phyloP scores from a whole-genome alignment of 2,329 filamentous ascomycete species.

The Sclerotinia minor region DNA sequence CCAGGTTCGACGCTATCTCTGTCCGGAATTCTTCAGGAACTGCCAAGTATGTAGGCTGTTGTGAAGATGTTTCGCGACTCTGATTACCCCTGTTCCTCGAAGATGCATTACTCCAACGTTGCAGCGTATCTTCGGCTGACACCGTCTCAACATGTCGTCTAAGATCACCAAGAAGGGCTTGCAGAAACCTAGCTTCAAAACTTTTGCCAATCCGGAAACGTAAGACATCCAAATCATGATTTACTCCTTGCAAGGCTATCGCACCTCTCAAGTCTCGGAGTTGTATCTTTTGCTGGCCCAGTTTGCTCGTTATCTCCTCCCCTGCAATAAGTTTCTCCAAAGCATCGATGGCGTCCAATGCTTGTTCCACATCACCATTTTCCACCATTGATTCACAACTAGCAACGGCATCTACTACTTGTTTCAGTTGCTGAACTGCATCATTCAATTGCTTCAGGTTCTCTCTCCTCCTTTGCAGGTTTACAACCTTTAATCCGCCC shows the following conservation, averaged over 20 bases:
- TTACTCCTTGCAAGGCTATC: slow-evolving; percentile 76
- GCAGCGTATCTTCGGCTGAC: slow-evolving; percentile 70
- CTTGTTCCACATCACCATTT: slow-evolving; percentile 76
- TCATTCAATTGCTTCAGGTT: slow-evolving; percentile 82
- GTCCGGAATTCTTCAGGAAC: slow-evolving; percentile 69
- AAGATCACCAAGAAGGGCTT: slow-evolving; percentile 75
- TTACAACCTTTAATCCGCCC: slow-evolving; percentile 80
- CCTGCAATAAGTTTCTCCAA: slow-evolving; percentile 82
- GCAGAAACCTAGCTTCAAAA: slow-evolving; percentile 79
- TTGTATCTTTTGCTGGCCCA: slow-evolving; percentile 31
- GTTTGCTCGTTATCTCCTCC: slow-evolving; percentile 47
- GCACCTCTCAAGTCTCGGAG: slow-evolving; percentile 73
- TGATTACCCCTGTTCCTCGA: slow-evolving; percentile 66
- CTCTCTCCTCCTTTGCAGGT: slow-evolving; percentile 76
- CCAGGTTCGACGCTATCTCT: slow-evolving; percentile 68
- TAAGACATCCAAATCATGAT: slow-evolving; percentile 72
- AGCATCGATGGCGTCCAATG: slow-evolving; percentile 73
- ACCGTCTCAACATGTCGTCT: slow-evolving; percentile 76
- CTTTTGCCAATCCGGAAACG: slow-evolving; percentile 81
- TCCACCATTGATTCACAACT: slow-evolving; percentile 81
- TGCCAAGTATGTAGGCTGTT: slow-evolving; percentile 73
- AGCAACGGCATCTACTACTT: slow-evolving; percentile 73
- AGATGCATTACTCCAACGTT: slow-evolving; percentile 80
- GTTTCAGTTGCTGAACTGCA: slow-evolving; percentile 78
- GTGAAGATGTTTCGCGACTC: slow-evolving; percentile 63